phyloP scores from a whole-genome alignment of 1,284 basidiomycete species.

The Papiliotrema terrestris region DNA sequence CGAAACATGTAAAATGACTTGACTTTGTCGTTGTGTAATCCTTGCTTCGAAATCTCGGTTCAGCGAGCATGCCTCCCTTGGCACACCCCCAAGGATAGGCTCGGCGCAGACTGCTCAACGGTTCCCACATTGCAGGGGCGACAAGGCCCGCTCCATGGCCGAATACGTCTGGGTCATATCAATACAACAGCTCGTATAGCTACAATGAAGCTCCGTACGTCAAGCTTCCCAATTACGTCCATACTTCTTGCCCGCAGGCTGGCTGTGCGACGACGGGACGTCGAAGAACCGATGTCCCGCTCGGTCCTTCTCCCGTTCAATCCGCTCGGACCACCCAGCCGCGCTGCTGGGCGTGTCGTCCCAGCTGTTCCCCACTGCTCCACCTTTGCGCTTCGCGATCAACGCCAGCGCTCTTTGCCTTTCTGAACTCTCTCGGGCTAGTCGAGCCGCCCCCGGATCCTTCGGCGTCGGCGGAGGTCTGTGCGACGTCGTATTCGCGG shows the following conservation, averaged over 20 bases:
- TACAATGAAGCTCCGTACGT: neutral
- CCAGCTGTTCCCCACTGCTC: slow-evolving; percentile 12
- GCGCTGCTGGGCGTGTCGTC: slow-evolving; percentile 31
- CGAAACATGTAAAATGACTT: too few relatives aligned
- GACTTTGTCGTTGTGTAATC: too few relatives aligned
- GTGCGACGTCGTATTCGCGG: slow-evolving; percentile 3
- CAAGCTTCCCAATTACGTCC: slow-evolving; percentile 13
- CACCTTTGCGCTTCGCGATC: slow-evolving; percentile 30
- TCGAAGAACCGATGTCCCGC: slow-evolving; percentile 34
- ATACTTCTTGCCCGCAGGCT: neutral
- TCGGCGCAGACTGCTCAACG: too few relatives aligned
- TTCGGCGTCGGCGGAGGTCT: neutral
- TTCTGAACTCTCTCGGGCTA: slow-evolving; percentile 33
- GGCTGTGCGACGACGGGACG: neutral
- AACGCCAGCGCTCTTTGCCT: slow-evolving; percentile 45
- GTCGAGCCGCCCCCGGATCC: slow-evolving; percentile 18
- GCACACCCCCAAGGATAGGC: too few relatives aligned
- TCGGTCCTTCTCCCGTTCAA: slow-evolving; percentile 38
- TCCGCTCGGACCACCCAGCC: slow-evolving; percentile 27
- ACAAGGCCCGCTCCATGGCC: too few relatives aligned
- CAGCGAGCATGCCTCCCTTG: too few relatives aligned
- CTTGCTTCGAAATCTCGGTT: too few relatives aligned
- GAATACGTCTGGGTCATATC: too few relatives aligned
- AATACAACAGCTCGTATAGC: too few relatives aligned
- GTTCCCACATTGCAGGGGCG: too few relatives aligned